Conservation (phyloP, 2,329 filamentous ascomycete species). For the Colletotrichum sojae region DNA sequence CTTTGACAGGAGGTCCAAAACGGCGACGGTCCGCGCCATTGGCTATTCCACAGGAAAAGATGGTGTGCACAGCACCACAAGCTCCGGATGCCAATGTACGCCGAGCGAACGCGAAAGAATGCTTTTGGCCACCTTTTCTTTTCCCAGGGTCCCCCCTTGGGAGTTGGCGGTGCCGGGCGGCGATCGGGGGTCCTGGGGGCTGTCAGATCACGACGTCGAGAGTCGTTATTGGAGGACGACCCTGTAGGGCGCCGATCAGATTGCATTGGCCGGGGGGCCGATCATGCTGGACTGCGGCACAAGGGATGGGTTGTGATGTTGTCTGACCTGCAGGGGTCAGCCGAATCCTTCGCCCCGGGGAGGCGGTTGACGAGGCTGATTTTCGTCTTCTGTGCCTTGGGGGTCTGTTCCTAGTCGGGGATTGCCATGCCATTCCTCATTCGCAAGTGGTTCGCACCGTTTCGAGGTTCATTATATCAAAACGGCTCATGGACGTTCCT, state of each 20-base stretch:
- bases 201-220: background rate
- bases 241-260: conserved; percentile 30
- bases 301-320: background rate
- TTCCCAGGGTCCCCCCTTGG: background rate
- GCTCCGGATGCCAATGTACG: background rate
- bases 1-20: no score
- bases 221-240: conserved; percentile 8
- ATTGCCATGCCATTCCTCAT: background rate
- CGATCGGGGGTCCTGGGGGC: conserved; percentile 12
- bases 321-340: conserved; percentile 13
- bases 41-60: no score
- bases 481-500: background rate
- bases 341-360: conserved; percentile 20
- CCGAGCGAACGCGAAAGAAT: background rate
- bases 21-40: no score
- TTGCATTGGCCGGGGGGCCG: background rate
- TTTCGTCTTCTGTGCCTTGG: background rate
- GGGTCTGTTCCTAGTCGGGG: background rate
- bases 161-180: conserved; percentile 3
- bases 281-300: background rate
- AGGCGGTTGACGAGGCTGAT: conserved; percentile 21
- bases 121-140: background rate
- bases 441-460: background rate
- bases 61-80: background rate
- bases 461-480: background rate